These are phyloP conservation scores for Pseudozyma tsukubaensis DNA, from an alignment of 1,284 basidiomycete genomes.

Conservation along the genomic window DNA sequence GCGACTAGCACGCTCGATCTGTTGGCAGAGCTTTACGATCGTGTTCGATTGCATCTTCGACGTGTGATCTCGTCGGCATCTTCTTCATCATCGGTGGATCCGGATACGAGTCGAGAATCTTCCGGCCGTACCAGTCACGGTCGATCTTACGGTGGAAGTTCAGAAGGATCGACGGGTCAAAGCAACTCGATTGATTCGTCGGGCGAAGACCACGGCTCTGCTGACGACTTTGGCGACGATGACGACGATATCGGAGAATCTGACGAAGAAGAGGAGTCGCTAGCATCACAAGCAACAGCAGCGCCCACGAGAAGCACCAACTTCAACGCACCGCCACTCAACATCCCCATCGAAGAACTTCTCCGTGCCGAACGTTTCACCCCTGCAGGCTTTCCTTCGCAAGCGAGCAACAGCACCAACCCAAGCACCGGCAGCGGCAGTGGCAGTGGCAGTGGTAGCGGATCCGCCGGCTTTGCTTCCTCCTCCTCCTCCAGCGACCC, in stretches of 20 bases:
- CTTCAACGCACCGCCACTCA: slow-evolving; percentile 34
- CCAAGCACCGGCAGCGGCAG: slow-evolving; percentile 1
- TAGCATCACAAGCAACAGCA: neutral
- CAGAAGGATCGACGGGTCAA: slow-evolving; percentile 3
- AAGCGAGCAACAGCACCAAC: slow-evolving; percentile 14
- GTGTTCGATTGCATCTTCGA: slow-evolving; percentile 10
- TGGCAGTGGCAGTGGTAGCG: slow-evolving; percentile 2
- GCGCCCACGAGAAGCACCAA: neutral
- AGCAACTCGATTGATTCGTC: slow-evolving; percentile 4
- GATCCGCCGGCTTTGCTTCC: slow-evolving; percentile 1
- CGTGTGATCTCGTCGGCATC: neutral
- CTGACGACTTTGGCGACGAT: slow-evolving; percentile 6
- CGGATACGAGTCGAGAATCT: slow-evolving; percentile 34
- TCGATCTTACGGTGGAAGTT: slow-evolving; percentile 17
- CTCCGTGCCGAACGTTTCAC: slow-evolving; percentile 29
- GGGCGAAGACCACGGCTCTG: slow-evolving; percentile 9
- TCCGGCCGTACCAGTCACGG: slow-evolving; percentile 11
- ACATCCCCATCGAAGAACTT: slow-evolving; percentile 49
- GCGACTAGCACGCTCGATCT: slow-evolving; percentile 20
- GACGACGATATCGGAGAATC: slow-evolving; percentile 3
- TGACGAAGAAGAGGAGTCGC: neutral
- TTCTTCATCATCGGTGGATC: slow-evolving; percentile 8
- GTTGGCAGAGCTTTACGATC: slow-evolving; percentile 24
- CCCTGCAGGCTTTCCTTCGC: slow-evolving; percentile 14
- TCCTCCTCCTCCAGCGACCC: slow-evolving; percentile 10